Evolutionary conservation across 345 rosid genomes (phyloP), one percentile per base, ranked within the genome.

Genomic region (Hibiscus syriacus): DNA sequence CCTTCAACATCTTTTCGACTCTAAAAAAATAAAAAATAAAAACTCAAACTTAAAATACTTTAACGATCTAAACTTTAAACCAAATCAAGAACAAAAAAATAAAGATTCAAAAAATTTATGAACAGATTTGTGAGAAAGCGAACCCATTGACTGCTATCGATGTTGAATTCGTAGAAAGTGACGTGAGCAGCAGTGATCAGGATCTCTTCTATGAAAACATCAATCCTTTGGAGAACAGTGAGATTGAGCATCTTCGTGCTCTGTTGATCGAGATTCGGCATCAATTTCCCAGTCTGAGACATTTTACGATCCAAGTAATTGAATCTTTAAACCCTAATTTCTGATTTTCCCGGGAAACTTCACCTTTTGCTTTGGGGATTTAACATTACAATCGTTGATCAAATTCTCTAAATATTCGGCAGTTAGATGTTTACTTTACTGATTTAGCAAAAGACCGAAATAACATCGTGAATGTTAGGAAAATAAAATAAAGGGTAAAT

Each of bases 1-100:
- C 95, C 95, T 76, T 88, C 95, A 25, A 88, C 95, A 62, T 86
- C 88, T 76, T 88, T 86, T 66, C 95, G 87, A 73, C 91, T 82
- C 95, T 88, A 82, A 63, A 76, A 12, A 29, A 20, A 25, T 16
- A 5, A 25, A n/a, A n/a, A n/a, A n/a, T n/a, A 41, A 41, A 39
- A 14, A 11, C 6, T n/a, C n/a, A n/a, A n/a, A n/a, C n/a, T n/a
- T n/a, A n/a, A n/a, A n/a, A n/a, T n/a, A n/a, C n/a, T n/a, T n/a
- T n/a, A n/a, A 55, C 11, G 36, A 41, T 55, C 29, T 13, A 43
- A 63, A 73, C 72, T 41, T 23, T 23, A 39, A 10, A 41, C 72
- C 7, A 34, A 13, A 67, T 2, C 5, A 6, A 27, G 27, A 62
- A 30, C 46, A 71, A 59, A 34, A 32, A 19, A 8, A n/a, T 36